Percentiles rank a stretch among this genome's conserved stretches.
These are phyloP conservation scores for Cyberlindnera veronae DNA, from an alignment of 805 yeast species.

Conservation along the genomic window DNA sequence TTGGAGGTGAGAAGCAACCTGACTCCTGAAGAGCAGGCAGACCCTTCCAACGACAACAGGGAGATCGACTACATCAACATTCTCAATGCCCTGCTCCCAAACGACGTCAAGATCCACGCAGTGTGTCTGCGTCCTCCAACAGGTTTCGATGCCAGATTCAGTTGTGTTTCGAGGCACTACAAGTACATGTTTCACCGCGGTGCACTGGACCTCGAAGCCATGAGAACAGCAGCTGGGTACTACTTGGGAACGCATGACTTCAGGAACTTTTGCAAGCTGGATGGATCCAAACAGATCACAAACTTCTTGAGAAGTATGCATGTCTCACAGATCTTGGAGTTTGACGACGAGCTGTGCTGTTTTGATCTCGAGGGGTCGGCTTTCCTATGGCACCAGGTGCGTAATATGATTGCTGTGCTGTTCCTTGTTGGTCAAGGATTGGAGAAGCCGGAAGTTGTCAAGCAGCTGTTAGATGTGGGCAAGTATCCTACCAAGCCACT, in stretches of 20 bases:
- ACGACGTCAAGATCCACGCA: slow-evolving; percentile 79
- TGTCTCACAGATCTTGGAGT: slow-evolving; percentile 43
- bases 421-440: slow-evolving; percentile 75
- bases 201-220: slow-evolving; percentile 54
- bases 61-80: slow-evolving; percentile 78
- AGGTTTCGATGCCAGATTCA: slow-evolving; percentile 87
- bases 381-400: slow-evolving; percentile 95
- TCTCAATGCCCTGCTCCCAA: slow-evolving; percentile 73
- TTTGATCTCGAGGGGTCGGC: slow-evolving; percentile 86
- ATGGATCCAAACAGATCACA: slow-evolving; percentile 88
- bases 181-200: slow-evolving; percentile 67
- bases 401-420: slow-evolving; percentile 88
- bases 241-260: slow-evolving; percentile 83
- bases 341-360: slow-evolving; percentile 44
- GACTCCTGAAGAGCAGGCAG: slow-evolving; percentile 55
- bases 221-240: slow-evolving; percentile 63
- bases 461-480: slow-evolving; percentile 54
- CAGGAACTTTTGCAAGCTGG: slow-evolving; percentile 90
- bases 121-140: slow-evolving; percentile 80
- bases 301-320: slow-evolving; percentile 67
- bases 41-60: slow-evolving; percentile 50
- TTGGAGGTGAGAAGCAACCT: slow-evolving; percentile 69
- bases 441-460: slow-evolving; percentile 59
- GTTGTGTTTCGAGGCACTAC: slow-evolving; percentile 84
- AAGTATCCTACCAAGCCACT: slow-evolving; percentile 65